Percentiles rank a stretch among this genome's conserved stretches.
These are phyloP conservation scores for Arthrinium phaeospermum DNA, from an alignment of 2,329 filamentous ascomycete genomes.

Conservation along the genomic window DNA sequence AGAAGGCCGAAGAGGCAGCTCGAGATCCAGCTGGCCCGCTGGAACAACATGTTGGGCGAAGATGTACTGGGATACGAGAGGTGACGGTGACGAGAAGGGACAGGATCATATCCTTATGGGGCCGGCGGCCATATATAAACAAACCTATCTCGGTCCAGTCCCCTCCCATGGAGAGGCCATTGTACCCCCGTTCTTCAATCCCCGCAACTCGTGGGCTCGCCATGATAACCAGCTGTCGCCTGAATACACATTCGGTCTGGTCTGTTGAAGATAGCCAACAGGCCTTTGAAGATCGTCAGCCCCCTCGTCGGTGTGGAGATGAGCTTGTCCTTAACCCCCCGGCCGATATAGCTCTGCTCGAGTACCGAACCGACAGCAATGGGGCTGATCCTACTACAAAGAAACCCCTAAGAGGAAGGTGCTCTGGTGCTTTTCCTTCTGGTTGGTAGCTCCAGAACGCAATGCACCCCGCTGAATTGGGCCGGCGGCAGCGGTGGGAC, in stretches of 20 bases:
- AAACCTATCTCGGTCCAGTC: background rate
- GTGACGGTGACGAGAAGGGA: background rate
- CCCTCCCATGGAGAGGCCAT: background rate
- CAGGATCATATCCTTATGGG: background rate
- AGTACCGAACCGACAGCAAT: background rate
- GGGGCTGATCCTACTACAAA: background rate
- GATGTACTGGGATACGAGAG: background rate
- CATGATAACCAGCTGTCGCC: background rate
- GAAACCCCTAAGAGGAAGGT: background rate
- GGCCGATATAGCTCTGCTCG: background rate
- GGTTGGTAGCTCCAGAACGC: background rate
- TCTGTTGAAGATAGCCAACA: background rate
- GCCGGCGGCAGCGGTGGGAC: background rate
- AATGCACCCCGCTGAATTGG: background rate
- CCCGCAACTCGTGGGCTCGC: background rate
- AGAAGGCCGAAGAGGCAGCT: conserved; percentile 12
- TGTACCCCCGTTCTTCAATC: background rate
- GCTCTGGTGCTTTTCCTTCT: background rate
- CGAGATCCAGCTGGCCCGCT: background rate
- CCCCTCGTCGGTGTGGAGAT: background rate
- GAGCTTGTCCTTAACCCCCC: background rate
- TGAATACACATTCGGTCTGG: background rate
- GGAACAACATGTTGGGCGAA: background rate
- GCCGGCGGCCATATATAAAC: background rate
- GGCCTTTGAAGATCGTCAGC: background rate